These are phyloP conservation scores for Aphanomyces astaci DNA, from an alignment of 352 stramenopile genomes.

Conservation along the genomic window DNA sequence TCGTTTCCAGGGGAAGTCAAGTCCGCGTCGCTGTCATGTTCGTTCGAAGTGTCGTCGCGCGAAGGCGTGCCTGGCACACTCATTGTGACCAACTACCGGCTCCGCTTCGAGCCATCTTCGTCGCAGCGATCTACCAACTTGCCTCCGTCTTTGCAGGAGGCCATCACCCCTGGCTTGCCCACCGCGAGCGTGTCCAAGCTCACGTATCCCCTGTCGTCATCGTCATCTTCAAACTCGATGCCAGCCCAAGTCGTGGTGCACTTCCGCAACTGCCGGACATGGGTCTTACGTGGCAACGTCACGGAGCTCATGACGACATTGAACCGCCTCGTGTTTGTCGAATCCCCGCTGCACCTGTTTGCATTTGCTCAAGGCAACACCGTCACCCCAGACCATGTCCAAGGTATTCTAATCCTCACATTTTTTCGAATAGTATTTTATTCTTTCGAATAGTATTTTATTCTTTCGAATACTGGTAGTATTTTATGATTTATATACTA, in stretches of 20 bases:
- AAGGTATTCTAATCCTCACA: neutral
- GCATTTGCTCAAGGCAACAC: constrained; percentile 36
- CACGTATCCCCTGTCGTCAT: constrained; percentile 47
- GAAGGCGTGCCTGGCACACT: constrained; percentile 46
- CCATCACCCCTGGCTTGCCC: constrained; percentile 46
- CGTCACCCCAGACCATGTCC: neutral
- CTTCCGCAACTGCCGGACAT: constrained; percentile 70
- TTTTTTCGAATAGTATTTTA: no score
- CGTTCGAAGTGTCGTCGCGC: constrained; percentile 50
- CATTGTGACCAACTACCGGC: constrained; percentile 54
- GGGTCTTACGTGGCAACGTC: constrained; percentile 61
- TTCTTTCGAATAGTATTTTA: no score
- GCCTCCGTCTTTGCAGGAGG: constrained; percentile 52
- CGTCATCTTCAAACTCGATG: constrained; percentile 16
- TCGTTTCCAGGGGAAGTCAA: constrained; percentile 41
- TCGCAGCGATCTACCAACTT: constrained; percentile 33
- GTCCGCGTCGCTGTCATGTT: constrained; percentile 34
- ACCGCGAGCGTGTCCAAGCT: constrained; percentile 55
- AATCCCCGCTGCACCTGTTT: constrained; percentile 62
- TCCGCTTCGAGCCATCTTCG: constrained; percentile 64
- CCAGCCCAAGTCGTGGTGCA: constrained; percentile 63
- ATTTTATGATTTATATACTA: no score
- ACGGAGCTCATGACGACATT: constrained; percentile 53
- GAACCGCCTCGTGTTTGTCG: constrained; percentile 61
- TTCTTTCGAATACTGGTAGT: no score